These are phyloP conservation scores for Ceratobasidium sp. DNA, from an alignment of 1,284 basidiomycete species.

Conservation along the genomic window DNA sequence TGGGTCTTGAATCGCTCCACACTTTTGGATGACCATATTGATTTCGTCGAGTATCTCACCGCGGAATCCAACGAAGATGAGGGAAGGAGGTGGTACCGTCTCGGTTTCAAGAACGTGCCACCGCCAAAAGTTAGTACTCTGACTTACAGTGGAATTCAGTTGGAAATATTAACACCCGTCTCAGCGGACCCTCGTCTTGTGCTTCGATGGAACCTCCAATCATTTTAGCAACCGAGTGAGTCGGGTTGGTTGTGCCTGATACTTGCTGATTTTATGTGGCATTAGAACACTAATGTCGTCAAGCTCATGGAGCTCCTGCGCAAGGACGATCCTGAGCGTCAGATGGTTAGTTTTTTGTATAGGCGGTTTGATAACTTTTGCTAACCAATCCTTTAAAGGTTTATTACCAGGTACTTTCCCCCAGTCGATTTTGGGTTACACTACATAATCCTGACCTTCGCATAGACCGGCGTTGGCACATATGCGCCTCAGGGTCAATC, in stretches of 20 bases:
- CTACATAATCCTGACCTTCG: neutral
- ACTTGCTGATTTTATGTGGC: too few species aligned
- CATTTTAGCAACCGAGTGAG: constrained; percentile 32
- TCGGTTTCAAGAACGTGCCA: neutral
- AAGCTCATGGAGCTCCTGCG: constrained; percentile 37
- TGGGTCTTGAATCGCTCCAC: neutral
- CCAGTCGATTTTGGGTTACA: neutral
- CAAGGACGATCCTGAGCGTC: constrained; percentile 34
- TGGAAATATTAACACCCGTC: neutral
- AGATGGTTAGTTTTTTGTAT: constrained; percentile 37
- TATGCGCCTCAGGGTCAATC: constrained; percentile 1
- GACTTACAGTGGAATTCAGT: too few species aligned
- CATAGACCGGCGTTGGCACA: constrained; percentile 37
- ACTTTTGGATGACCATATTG: neutral
- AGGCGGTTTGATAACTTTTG: neutral
- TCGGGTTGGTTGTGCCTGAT: too few species aligned
- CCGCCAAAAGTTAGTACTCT: neutral
- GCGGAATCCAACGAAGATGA: too few species aligned
- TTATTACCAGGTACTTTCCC: constrained; percentile 3
- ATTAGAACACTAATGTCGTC: too few species aligned
- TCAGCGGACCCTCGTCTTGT: constrained; percentile 38
- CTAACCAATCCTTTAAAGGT: neutral
- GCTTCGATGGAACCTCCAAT: constrained; percentile 42
- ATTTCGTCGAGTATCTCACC: constrained; percentile 5
- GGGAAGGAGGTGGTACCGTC: neutral